A percentile compares a stretch with the other conserved stretches of the same genome.
These are phyloP conservation scores for Silene noctiflora DNA, from an alignment of 179 eudicot genomes.

Conservation along the genomic window DNA sequence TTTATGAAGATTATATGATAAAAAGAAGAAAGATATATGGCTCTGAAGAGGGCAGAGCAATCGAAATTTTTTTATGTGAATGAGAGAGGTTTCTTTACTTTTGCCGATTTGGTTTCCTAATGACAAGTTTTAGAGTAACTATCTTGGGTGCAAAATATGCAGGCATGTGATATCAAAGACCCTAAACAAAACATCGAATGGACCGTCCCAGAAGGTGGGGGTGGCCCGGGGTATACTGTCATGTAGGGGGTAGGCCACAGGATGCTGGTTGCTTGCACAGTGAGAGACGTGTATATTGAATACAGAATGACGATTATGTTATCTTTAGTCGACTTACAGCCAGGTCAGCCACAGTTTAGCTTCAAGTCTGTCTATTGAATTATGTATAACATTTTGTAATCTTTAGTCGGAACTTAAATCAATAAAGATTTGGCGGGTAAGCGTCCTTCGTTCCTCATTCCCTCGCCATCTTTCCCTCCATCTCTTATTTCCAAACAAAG, in stretches of 20 bases:
- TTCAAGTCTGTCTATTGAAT: neutral
- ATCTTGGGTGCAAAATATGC: slow-evolving; percentile 19
- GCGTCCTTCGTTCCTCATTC: too few relatives aligned
- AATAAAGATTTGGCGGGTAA: too few relatives aligned
- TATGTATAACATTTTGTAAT: too few relatives aligned
- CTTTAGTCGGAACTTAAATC: too few relatives aligned
- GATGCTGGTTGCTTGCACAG: neutral
- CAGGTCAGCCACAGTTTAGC: neutral
- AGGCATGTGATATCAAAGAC: slow-evolving; percentile 98
- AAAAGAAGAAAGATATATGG: too few relatives aligned
- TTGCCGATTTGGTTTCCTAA: too few relatives aligned
- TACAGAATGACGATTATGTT: neutral
- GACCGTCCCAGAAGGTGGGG: slow-evolving; percentile 98
- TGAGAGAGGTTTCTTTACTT: neutral
- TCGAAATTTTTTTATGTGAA: too few relatives aligned
- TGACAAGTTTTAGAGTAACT: neutral
- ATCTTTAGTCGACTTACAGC: too few relatives aligned
- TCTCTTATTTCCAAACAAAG: too few relatives aligned
- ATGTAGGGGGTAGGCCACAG: slow-evolving; percentile 61
- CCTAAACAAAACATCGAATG: slow-evolving; percentile 92
- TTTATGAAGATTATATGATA: too few relatives aligned
- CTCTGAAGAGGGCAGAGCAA: too few relatives aligned
- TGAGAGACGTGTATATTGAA: neutral
- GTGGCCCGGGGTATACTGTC: slow-evolving; percentile 89
- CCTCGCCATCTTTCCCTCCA: too few relatives aligned